Evolutionary conservation across 495 filamentous ascomycete species (phyloP).

Genomic region (Pyronema domesticum): DNA sequence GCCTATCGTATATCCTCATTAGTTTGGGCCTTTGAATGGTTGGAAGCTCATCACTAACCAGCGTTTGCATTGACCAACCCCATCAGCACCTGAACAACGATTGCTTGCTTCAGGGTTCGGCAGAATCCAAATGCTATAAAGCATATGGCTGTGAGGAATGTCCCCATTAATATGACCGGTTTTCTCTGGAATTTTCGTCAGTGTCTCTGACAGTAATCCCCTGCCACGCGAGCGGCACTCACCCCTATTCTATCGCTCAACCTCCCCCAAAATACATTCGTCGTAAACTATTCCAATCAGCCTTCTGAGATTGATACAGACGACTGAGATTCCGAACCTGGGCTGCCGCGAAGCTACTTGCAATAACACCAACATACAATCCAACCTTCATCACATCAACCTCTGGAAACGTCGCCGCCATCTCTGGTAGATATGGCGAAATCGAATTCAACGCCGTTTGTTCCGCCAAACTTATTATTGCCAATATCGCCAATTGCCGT

Average conservation of each 20-base stretch:
- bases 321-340: slow-evolving; percentile 40
- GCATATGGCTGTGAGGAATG: slow-evolving; percentile 56
- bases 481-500: slow-evolving; percentile 66
- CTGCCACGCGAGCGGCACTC: not conserved
- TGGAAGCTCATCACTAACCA: slow-evolving; percentile 19
- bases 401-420: slow-evolving; percentile 72
- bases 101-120: slow-evolving; percentile 59
- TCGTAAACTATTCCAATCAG: not conserved
- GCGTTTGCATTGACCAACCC: slow-evolving; percentile 83
- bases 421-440: slow-evolving; percentile 84
- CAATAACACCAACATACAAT: slow-evolving; percentile 76
- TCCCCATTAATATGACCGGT: slow-evolving; percentile 77
- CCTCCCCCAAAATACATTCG: slow-evolving; percentile 90
- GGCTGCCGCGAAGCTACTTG: slow-evolving; percentile 76
- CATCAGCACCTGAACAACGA: slow-evolving; percentile 74
- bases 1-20: slow-evolving; percentile 27
- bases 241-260: slow-evolving; percentile 67
- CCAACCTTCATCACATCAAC: slow-evolving; percentile 54
- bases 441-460: slow-evolving; percentile 95
- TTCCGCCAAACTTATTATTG: slow-evolving; percentile 74
- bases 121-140: slow-evolving; percentile 84
- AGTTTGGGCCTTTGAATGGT: not conserved
- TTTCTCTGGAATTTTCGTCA: slow-evolving; percentile 35
- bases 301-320: not conserved
- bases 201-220: not conserved